Percentiles rank a stretch among this genome's conserved stretches.
Conservation (phyloP, 2,329 filamentous ascomycete species). For the Chrysosporium keratinophilum region DNA sequence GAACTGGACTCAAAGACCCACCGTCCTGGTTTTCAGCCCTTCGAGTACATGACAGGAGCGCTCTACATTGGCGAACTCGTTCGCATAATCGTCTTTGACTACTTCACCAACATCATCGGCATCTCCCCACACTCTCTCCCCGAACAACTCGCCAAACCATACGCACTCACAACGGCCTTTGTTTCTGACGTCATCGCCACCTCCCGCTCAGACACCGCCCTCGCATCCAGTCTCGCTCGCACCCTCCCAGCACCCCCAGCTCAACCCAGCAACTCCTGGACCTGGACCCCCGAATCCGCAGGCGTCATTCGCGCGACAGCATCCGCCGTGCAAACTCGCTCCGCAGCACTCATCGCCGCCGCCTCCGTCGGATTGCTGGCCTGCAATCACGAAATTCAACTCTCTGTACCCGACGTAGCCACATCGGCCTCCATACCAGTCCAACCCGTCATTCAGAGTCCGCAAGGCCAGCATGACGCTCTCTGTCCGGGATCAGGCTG, state of each 20-base stretch:
- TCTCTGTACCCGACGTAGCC: conserved; percentile 13
- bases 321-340: conserved; percentile 59
- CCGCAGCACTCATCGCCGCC: conserved; percentile 63
- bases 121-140: conserved; percentile 42
- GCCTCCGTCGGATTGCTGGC: conserved; percentile 60
- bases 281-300: conserved; percentile 55
- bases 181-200: conserved; percentile 58
- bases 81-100: conserved; percentile 58
- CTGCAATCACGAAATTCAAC: conserved; percentile 55
- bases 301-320: conserved; percentile 55
- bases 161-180: conserved; percentile 61
- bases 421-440: not conserved
- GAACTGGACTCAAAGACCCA: conserved; percentile 54
- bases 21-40: conserved; percentile 61
- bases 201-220: conserved; percentile 39
- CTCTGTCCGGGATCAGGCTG: conserved; percentile 29
- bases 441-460: not conserved
- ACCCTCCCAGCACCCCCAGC: conserved; percentile 44
- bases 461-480: not conserved
- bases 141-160: conserved; percentile 44
- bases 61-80: conserved; percentile 68
- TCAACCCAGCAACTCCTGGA: conserved; percentile 34
- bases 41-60: conserved; percentile 79
- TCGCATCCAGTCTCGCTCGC: conserved; percentile 38
- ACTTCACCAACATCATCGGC: conserved; percentile 41